Base-by-base conservation (phyloP, 768 basidiomycete species). In the Suillus variegatus region DNA sequence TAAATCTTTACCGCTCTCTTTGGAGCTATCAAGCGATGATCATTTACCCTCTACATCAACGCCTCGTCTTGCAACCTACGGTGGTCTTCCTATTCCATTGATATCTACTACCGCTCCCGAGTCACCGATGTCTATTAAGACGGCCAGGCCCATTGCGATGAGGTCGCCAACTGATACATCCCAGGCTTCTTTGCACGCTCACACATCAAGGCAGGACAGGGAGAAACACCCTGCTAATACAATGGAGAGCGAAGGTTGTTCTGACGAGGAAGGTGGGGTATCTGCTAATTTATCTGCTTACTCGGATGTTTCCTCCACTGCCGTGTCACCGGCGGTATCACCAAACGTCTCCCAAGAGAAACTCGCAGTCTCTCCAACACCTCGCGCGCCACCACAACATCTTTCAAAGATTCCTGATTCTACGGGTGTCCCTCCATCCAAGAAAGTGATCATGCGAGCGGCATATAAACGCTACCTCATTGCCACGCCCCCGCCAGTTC, bases 391-490 rank as follows among this genome's bases (percentile, higher is more conserved):
- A 46, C 65, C 67, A 44, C 70, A 70, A 62, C 66, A 2, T 6
- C 36, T 22, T 36, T 36, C 49, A 67, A 65, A 65, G 77, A 77
- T 61, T 66, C 72, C 10, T 83, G 86, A 69, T 44, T 65, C 68
- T 10, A 69, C 73, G 0, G 72, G 72, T 0, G 67, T 82, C 3
- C 79, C 81, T 18, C 79, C 76, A 43, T 76, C 78, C 22, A 81
- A 83, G 65, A 92, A 92, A 41, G 88, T 88, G 60, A 82, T 97
- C 56, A 84, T 92, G 78, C 87, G 93, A 2, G 84, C 92, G 1
- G 94, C 94, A 5, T 95, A 94, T 80, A 99, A 99, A 77, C 92
- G 96, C 14, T 99, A 97, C 77, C 88, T 99, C 65, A 92, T 99
- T 75, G 86, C 89, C 18, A 84, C 82, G 0, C 89, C 92, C 2